Evolutionary conservation across 352 stramenopile genomes (phyloP).

Genomic region (Phytopythium aichiense): DNA sequence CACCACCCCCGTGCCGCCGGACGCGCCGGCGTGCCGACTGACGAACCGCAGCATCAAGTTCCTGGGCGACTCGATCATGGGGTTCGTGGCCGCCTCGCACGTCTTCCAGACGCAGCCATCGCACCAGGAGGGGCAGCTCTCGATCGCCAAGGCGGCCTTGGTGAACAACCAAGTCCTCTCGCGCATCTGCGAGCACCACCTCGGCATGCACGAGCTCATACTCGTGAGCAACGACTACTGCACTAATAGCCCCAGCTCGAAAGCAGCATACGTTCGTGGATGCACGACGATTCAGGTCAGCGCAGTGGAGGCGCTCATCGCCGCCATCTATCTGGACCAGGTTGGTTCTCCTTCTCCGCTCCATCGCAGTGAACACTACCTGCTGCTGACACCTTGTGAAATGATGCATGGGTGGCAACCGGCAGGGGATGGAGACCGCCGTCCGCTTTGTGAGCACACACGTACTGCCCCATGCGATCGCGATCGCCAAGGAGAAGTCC

Average conservation of each 20-base stretch:
- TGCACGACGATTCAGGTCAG: conserved; percentile 67
- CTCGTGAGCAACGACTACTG: conserved; percentile 49
- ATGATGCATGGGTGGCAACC: too few species aligned
- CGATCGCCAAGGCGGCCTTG: conserved; percentile 51
- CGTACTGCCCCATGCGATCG: conserved; percentile 52
- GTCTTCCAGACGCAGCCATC: conserved; percentile 70
- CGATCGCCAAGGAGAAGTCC: conserved; percentile 46
- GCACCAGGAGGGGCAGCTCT: conserved; percentile 75
- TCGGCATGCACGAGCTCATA: conserved; percentile 60
- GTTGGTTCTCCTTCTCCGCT: neutral
- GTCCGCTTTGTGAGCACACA: conserved; percentile 59
- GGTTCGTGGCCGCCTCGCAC: conserved; percentile 54
- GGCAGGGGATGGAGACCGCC: conserved; percentile 47
- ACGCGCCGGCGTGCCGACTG: conserved; percentile 47
- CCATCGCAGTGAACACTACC: too few species aligned
- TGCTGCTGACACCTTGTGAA: neutral
- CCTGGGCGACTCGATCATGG: conserved; percentile 72
- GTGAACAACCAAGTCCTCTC: conserved; percentile 79
- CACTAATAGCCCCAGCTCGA: conserved; percentile 16
- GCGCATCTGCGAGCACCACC: conserved; percentile 51
- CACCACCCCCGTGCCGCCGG: conserved; percentile 26
- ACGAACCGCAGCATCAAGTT: conserved; percentile 84
- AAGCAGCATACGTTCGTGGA: conserved; percentile 37
- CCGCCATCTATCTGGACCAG: conserved; percentile 74
- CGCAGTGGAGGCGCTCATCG: conserved; percentile 73